Evolutionary conservation across 768 basidiomycete genomes (phyloP), one percentile per base, ranked within the genome.

Genomic region (Lactifluus rugatus): DNA sequence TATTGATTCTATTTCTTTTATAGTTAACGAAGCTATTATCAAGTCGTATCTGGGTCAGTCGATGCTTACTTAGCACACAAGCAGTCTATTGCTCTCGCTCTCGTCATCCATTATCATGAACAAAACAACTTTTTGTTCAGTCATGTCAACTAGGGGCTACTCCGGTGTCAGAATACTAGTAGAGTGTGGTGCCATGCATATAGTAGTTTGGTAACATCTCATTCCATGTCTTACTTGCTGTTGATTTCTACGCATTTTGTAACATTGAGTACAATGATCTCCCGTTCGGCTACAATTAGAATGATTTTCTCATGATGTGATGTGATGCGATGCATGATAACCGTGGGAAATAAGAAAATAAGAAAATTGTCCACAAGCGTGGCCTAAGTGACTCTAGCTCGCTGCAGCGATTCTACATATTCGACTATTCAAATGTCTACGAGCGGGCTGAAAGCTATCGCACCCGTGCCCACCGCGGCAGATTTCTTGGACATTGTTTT

Each of bases 401-500:
- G 9, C n/a, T n/a, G n/a, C n/a, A n/a, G n/a, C n/a, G n/a, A n/a
- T n/a, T n/a, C n/a, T n/a, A n/a, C n/a, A n/a, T n/a, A n/a, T n/a
- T n/a, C n/a, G n/a, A 13, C 34, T 1, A 11, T 10, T 9, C 7
- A 11, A 10, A 82, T 82, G 80, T 89, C 89, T 70, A 89, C 90
- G 52, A 91, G 88, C 71, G 90, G 92, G 56, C 79, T 98, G 66
- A 97, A 97, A 76, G 87, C 89, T 48, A 99, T 99, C 70, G 89
- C 96, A 51, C 96, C 96, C n/a, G 95, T 99, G 52, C 96, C 96
- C 48, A 96, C 91, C 44, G 93, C 95, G 64, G 76, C 83, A 16
- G 95, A 97, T 73, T 97, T 98, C 68, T 71, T 95, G 73, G 92
- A 95, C 72, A 94, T 95, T 60, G 90, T 95, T 37, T 70, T 95